Conservation (phyloP, 1,139 yeast species). For the Sugiyamaella pinicola region DNA sequence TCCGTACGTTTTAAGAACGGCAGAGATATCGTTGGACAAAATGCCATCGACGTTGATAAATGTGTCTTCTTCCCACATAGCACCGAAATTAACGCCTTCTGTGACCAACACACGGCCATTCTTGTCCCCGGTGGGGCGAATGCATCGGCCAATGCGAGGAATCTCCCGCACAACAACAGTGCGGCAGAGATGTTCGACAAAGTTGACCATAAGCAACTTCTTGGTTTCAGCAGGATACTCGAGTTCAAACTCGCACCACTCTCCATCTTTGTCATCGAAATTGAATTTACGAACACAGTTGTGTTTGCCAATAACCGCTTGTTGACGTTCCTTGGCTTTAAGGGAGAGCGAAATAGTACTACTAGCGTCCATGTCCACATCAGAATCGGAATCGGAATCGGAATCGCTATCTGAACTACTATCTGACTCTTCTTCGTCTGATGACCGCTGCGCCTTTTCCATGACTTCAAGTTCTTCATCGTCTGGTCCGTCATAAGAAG, state of each 20-base stretch:
- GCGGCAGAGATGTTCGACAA: conserved; percentile 89
- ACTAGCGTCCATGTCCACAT: conserved; percentile 33
- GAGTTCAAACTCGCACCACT: conserved; percentile 89
- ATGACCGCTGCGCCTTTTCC: conserved; percentile 60
- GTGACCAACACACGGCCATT: conserved; percentile 73
- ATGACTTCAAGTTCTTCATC: conserved; percentile 88
- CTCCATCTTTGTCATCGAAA: conserved; percentile 86
- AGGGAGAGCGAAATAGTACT: conserved; percentile 3
- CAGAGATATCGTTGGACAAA: conserved; percentile 88
- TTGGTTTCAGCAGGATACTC: conserved; percentile 85
- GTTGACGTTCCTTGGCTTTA: conserved; percentile 77
- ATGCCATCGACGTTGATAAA: conserved; percentile 87
- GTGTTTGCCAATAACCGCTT: conserved; percentile 73
- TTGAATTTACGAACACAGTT: conserved; percentile 74
- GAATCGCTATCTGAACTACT: conserved; percentile 40
- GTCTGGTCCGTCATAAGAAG: conserved; percentile 92
- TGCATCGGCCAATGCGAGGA: conserved; percentile 88
- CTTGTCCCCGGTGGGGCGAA: conserved; percentile 75
- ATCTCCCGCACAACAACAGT: conserved; percentile 91
- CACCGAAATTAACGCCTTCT: conserved; percentile 96
- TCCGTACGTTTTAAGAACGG: conserved; percentile 90
- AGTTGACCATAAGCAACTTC: conserved; percentile 95
- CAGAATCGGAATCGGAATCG: conserved; percentile 40
- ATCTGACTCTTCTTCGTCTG: conserved; percentile 47
- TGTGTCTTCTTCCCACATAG: conserved; percentile 98